These are phyloP conservation scores for Pelargonium cotyledonis DNA, from an alignment of 441 rosid genomes.

Conservation along the genomic window DNA sequence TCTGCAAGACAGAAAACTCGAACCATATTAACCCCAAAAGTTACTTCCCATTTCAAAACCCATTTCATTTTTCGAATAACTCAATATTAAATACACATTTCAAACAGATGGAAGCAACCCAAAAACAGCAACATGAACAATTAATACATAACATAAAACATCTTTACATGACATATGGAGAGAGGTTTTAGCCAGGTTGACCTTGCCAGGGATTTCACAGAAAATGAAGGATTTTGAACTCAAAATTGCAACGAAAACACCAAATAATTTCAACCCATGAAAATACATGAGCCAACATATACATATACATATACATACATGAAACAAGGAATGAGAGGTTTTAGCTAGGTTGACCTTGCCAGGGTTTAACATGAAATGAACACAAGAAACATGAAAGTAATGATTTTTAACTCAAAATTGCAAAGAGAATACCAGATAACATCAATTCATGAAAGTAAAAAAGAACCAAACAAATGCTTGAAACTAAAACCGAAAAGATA, in stretches of 20 bases:
- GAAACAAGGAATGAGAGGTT: no score
- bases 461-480: neutral
- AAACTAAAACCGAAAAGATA: no score
- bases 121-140: neutral
- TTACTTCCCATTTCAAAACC: constrained; percentile 1
- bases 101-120: neutral
- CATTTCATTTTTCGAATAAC: neutral
- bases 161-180: neutral
- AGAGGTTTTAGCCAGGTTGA: neutral
- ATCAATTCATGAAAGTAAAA: no score
- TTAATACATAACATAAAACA: neutral
- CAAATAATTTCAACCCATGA: constrained; percentile 2
- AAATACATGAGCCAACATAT: neutral
- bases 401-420: no score
- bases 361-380: no score
- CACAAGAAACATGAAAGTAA: no score
- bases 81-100: neutral
- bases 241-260: neutral
- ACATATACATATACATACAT: no score
- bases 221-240: neutral
- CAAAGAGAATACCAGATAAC: no score
- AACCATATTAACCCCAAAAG: neutral
- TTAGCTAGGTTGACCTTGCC: no score
- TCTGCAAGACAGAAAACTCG: neutral
- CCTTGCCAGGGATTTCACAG: constrained; percentile 2